Evolutionary conservation across 140 eudicot species (phyloP).

Genomic region (Oenanthe javanica): DNA sequence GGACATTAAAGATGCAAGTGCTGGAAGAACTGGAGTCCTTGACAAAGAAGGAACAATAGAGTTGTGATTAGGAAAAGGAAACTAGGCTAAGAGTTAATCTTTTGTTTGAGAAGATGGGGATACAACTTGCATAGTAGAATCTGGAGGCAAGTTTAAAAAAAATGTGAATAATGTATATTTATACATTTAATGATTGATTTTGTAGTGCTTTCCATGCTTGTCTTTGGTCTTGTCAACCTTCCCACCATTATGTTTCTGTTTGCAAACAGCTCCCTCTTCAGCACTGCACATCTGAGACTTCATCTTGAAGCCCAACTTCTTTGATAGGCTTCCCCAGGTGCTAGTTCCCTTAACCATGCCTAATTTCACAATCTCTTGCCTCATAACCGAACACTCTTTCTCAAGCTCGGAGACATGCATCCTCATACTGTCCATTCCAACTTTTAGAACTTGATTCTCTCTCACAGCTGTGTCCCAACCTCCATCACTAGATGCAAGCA

Average conservation of each 20-base stretch:
- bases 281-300: constrained; percentile 98
- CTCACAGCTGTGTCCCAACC: constrained; percentile 78
- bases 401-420: constrained; percentile 94
- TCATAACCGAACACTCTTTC: constrained; percentile 89
- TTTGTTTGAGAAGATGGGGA: neutral
- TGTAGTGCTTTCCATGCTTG: constrained; percentile 51
- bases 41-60: no score
- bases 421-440: constrained; percentile 97
- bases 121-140: neutral
- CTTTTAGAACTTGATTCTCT: constrained; percentile 88
- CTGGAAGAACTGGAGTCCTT: no score
- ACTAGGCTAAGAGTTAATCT: no score
- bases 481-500: constrained; percentile 56
- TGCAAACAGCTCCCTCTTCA: constrained; percentile 87
- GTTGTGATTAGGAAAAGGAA: no score
- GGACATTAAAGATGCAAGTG: no score
- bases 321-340: constrained; percentile 71
- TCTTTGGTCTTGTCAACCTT: constrained; percentile 58
- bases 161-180: neutral
- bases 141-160: neutral
- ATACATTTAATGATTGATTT: constrained; percentile 3
- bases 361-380: constrained; percentile 77
- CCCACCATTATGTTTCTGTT: constrained; percentile 42
- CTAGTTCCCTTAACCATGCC: constrained; percentile 49
- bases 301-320: constrained; percentile 74